Evolutionary conservation across 73 alveolate species (phyloP).

Genomic region (Blepharisma japonicum): DNA sequence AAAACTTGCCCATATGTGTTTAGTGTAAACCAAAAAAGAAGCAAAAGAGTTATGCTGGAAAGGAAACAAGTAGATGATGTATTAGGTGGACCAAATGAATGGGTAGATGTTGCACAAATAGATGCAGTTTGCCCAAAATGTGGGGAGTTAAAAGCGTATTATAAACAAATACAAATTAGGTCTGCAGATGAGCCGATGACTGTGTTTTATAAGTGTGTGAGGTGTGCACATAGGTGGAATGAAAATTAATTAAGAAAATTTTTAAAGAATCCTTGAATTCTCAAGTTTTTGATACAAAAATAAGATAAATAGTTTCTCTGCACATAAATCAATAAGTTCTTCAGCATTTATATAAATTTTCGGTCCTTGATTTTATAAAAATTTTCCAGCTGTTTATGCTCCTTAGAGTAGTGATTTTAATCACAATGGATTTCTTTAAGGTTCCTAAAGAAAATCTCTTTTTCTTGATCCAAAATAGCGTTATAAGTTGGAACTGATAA

Average conservation of each 20-base stretch:
- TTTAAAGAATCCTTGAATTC: neutral
- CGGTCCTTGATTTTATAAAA: no score
- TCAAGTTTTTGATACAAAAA: no score
- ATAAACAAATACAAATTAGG: slow-evolving; percentile 66
- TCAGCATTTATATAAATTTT: no score
- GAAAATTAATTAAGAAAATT: slow-evolving; percentile 42
- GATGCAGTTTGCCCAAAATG: slow-evolving; percentile 66
- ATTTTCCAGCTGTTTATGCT: no score
- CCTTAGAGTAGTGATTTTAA: no score
- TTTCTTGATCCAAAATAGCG: no score
- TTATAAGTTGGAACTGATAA: no score
- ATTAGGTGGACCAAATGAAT: slow-evolving; percentile 74
- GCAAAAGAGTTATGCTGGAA: slow-evolving; percentile 44
- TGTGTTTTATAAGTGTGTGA: slow-evolving; percentile 59
- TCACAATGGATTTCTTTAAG: no score
- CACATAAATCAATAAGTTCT: no score
- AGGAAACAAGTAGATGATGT: slow-evolving; percentile 71
- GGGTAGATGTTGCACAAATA: slow-evolving; percentile 69
- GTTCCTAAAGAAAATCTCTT: no score
- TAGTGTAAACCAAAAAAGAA: slow-evolving; percentile 40
- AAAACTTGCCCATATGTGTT: slow-evolving; percentile 78
- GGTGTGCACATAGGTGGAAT: slow-evolving; percentile 70
- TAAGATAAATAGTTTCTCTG: no score
- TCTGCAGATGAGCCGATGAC: slow-evolving; percentile 89
- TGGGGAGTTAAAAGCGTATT: slow-evolving; percentile 52